A percentile compares a stretch with the other conserved stretches of the same genome.
Evolutionary conservation across 352 stramenopile species (phyloP).

Genomic region (Phytophthora sansomeana): DNA sequence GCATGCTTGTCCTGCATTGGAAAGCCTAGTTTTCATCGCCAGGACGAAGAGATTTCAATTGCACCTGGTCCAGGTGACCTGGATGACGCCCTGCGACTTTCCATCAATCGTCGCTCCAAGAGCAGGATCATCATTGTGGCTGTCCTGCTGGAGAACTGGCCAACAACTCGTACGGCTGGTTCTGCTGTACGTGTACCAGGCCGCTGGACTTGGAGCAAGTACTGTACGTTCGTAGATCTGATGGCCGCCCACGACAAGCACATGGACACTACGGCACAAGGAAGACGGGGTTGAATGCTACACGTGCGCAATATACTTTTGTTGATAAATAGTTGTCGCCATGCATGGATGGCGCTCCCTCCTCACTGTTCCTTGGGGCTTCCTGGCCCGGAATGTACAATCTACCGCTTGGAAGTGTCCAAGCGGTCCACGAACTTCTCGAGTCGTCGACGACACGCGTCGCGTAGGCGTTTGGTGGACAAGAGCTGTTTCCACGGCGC

Average conservation of each 20-base stretch:
- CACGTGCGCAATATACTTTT: constrained; percentile 25
- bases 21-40: constrained; percentile 28
- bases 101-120: not conserved
- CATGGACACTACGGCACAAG: no score
- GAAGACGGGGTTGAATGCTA: not conserved
- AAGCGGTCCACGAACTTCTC: constrained; percentile 71
- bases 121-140: not conserved
- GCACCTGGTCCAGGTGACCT: constrained; percentile 6
- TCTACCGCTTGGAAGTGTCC: constrained; percentile 52
- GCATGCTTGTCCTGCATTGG: constrained; percentile 1
- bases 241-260: no score
- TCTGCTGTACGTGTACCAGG: no score
- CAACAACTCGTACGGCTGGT: no score
- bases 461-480: constrained; percentile 41
- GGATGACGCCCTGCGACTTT: constrained; percentile 14
- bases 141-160: not conserved
- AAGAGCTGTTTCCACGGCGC: constrained; percentile 57
- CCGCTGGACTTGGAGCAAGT: not conserved
- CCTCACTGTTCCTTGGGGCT: constrained; percentile 11
- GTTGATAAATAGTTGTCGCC: constrained; percentile 38
- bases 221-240: no score
- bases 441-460: constrained; percentile 57
- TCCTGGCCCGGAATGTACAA: not conserved
- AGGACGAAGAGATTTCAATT: constrained; percentile 23
- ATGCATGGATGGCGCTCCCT: constrained; percentile 10